Evolutionary conservation across 345 rosid genomes (phyloP).

Genomic region (Arabis alpina): DNA sequence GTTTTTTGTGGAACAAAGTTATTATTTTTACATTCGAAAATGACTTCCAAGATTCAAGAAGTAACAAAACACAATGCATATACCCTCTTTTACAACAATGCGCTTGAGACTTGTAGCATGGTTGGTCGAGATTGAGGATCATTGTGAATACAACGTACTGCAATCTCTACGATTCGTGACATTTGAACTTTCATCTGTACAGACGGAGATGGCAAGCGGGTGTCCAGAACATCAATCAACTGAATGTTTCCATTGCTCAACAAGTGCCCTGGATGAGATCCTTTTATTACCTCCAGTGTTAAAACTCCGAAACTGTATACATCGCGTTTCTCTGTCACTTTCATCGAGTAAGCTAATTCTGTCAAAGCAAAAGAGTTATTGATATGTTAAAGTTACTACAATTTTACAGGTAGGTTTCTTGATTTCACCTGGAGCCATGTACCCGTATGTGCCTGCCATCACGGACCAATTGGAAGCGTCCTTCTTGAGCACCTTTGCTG

Average conservation of each 20-base stretch:
- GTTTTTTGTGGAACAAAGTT: not conserved
- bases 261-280: not conserved
- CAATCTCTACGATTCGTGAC: not conserved
- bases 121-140: constrained; percentile 1
- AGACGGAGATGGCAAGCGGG: not conserved
- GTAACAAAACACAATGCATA: no score
- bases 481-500: not conserved
- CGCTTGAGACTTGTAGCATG: not conserved
- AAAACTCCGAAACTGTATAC: not conserved
- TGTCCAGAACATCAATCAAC: not conserved
- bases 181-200: not conserved
- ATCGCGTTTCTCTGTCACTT: constrained; percentile 3
- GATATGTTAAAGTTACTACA: no score
- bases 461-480: not conserved
- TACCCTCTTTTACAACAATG: not conserved
- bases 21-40: not conserved
- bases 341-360: constrained; percentile 1
- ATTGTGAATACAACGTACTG: not conserved
- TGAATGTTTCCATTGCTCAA: not conserved
- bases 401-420: not conserved
- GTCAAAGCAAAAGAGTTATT: not conserved
- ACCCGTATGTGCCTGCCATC: not conserved
- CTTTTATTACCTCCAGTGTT: not conserved
- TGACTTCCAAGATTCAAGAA: no score
- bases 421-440: constrained; percentile 3